A percentile compares a stretch with the other conserved stretches of the same genome.
phyloP scores from a whole-genome alignment of 2,329 filamentous ascomycete genomes.

The Grosmannia serpens region DNA sequence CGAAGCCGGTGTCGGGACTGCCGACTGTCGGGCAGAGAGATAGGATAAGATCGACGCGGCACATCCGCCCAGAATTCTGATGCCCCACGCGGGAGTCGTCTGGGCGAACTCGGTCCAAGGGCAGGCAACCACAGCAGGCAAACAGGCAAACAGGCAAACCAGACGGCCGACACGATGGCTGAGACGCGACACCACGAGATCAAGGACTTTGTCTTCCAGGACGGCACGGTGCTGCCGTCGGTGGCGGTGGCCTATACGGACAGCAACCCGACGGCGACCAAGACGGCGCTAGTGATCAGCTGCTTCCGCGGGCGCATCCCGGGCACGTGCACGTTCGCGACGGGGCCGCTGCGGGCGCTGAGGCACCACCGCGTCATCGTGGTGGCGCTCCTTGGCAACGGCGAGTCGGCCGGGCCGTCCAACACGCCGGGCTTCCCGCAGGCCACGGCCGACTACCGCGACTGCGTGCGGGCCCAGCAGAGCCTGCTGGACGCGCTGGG shows the following conservation, averaged over 20 bases:
- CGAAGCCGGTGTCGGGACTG: background rate
- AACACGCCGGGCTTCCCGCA: conserved; percentile 33
- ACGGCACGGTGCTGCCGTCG: conserved; percentile 2
- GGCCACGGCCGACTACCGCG: conserved; percentile 27
- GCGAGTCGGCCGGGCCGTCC: conserved; percentile 41
- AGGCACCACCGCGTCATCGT: conserved; percentile 36
- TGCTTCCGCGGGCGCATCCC: conserved; percentile 10
- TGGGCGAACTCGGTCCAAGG: no score
- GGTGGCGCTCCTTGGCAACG: conserved; percentile 39
- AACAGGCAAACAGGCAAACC: background rate
- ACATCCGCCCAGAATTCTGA: background rate
- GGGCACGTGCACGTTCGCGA: conserved; percentile 2
- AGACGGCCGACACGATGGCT: background rate
- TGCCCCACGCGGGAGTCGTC: no score
- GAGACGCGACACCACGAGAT: background rate
- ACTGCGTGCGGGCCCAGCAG: conserved; percentile 40
- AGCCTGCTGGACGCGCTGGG: conserved; percentile 27
- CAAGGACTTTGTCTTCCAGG: background rate
- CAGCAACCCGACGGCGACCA: background rate
- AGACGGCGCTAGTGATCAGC: conserved; percentile 7
- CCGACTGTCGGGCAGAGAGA: background rate
- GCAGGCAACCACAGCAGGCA: background rate
- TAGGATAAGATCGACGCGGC: background rate
- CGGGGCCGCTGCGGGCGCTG: background rate
- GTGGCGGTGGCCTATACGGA: conserved; percentile 8